phyloP scores from a whole-genome alignment of 441 rosid genomes.

The Pelargonium fulgidum region DNA sequence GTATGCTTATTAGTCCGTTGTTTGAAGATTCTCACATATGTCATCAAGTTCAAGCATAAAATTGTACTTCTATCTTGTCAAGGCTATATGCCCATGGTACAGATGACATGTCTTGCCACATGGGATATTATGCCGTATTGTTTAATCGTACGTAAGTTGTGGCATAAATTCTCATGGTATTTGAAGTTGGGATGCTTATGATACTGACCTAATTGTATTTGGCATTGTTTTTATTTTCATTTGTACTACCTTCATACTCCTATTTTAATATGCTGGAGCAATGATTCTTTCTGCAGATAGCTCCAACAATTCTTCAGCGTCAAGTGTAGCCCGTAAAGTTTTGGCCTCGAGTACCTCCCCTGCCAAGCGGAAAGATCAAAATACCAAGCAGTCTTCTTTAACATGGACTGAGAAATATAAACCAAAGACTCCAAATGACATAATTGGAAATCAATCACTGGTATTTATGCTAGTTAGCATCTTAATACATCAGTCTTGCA shows the following conservation, averaged over 20 bases:
- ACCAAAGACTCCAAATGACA: constrained; percentile 75
- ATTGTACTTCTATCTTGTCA: neutral
- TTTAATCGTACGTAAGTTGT: neutral
- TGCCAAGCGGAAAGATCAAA: constrained; percentile 44
- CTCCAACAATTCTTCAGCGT: constrained; percentile 31
- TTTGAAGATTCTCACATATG: neutral
- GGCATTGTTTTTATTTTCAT: neutral
- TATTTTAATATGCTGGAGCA: constrained; percentile 15
- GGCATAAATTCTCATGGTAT: neutral
- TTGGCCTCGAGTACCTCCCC: constrained; percentile 27
- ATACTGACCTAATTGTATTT: neutral
- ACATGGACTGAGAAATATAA: constrained; percentile 85
- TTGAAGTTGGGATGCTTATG: neutral
- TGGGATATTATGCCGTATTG: neutral
- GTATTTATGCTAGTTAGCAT: constrained; percentile 30
- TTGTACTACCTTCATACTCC: constrained; percentile 5
- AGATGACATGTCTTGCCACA: neutral
- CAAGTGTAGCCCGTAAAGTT: constrained; percentile 27
- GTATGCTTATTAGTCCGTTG: neutral
- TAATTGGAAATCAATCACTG: constrained; percentile 85
- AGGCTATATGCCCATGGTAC: neutral
- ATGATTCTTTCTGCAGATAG: constrained; percentile 15
- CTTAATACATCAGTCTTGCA: constrained; percentile 1
- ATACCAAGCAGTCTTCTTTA: constrained; percentile 37
- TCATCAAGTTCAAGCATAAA: neutral